These are phyloP conservation scores for Backusella parvicylindrica DNA, from an alignment of 192 early-diverging fungal genomes.

Conservation along the genomic window DNA sequence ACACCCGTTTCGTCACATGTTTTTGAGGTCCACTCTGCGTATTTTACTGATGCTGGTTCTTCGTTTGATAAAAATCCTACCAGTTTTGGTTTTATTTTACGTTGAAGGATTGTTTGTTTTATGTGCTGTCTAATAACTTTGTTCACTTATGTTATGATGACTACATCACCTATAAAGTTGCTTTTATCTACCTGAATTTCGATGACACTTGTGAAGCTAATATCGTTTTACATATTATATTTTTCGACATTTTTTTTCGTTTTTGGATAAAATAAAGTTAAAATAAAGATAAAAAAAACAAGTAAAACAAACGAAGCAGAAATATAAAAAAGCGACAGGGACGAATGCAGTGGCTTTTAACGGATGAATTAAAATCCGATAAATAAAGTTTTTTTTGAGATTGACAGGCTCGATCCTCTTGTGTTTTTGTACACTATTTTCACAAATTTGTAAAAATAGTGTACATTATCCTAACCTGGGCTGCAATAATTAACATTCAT, in stretches of 20 bases:
- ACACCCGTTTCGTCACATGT: conserved; percentile 88
- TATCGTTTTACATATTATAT: conserved; percentile 47
- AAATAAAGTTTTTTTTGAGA: neutral
- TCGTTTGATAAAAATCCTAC: conserved; percentile 96
- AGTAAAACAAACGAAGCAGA: neutral
- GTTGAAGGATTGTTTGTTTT: conserved; percentile 58
- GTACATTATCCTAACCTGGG: neutral
- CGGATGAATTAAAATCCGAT: neutral
- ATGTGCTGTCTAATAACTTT: conserved; percentile 45
- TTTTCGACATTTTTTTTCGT: neutral
- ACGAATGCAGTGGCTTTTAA: neutral
- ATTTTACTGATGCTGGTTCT: conserved; percentile 87
- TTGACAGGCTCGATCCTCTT: neutral
- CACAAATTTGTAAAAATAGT: too few relatives aligned
- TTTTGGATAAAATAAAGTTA: too few relatives aligned
- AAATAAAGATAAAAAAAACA: neutral
- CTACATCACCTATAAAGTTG: neutral
- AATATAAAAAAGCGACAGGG: neutral
- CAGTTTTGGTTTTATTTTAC: conserved; percentile 62
- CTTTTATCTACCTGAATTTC: conserved; percentile 54
- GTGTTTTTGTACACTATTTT: neutral
- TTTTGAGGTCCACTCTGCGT: conserved; percentile 94
- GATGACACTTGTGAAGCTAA: conserved; percentile 60
- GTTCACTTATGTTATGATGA: neutral
- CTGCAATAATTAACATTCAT: neutral